A percentile compares a stretch with the other conserved stretches of the same genome.
phyloP scores from a whole-genome alignment of 2,329 filamentous ascomycete genomes.

The Aureobasidium sp. region DNA sequence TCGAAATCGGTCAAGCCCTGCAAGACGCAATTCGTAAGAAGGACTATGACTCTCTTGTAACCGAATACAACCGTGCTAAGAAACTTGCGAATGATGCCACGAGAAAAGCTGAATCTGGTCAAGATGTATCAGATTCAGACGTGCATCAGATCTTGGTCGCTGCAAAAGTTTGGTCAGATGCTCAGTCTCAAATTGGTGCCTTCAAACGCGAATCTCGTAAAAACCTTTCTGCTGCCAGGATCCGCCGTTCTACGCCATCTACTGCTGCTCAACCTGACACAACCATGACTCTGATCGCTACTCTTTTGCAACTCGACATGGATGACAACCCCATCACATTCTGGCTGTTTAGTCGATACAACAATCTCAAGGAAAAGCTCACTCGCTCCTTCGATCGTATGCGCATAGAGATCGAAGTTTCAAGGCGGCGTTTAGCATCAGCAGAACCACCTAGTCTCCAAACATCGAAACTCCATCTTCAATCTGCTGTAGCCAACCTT shows the following conservation, averaged over 20 bases:
- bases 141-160: slow-evolving; percentile 81
- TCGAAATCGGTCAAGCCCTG: slow-evolving; percentile 70
- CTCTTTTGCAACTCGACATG: slow-evolving; percentile 87
- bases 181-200: slow-evolving; percentile 72
- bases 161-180: slow-evolving; percentile 90
- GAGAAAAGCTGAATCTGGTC: slow-evolving; percentile 52
- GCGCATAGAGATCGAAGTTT: slow-evolving; percentile 84
- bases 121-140: slow-evolving; percentile 63
- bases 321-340: slow-evolving; percentile 95
- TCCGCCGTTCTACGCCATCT: slow-evolving; percentile 41
- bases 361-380: slow-evolving; percentile 82
- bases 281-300: slow-evolving; percentile 82
- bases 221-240: slow-evolving; percentile 57
- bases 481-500: slow-evolving; percentile 56
- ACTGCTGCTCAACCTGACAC: slow-evolving; percentile 58
- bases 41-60: slow-evolving; percentile 80
- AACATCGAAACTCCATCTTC: slow-evolving; percentile 65
- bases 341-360: slow-evolving; percentile 85
- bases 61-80: slow-evolving; percentile 78
- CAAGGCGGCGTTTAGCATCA: slow-evolving; percentile 70
- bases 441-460: slow-evolving; percentile 62
- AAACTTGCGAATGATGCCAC: slow-evolving; percentile 72
- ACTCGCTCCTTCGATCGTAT: slow-evolving; percentile 72
- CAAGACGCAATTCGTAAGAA: slow-evolving; percentile 81
- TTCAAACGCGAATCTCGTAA: slow-evolving; percentile 92